Evolutionary conservation across 495 filamentous ascomycete genomes (phyloP).

Genomic region (Schizothecium vesticola): DNA sequence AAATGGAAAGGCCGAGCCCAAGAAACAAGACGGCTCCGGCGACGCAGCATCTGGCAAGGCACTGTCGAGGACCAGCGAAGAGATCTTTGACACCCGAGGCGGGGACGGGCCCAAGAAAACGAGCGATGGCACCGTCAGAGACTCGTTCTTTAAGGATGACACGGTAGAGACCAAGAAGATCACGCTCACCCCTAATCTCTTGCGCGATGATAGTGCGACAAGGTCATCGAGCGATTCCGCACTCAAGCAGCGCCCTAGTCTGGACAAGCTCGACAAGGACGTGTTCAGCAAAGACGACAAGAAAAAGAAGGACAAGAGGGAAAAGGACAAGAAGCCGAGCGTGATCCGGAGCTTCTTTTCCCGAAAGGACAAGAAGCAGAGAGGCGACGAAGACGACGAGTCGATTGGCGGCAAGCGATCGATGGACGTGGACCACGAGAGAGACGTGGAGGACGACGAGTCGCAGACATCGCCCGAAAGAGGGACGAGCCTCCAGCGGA

Average conservation of each 20-base stretch:
- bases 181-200: slow-evolving; percentile 88
- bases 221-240: slow-evolving; percentile 59
- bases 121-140: slow-evolving; percentile 76
- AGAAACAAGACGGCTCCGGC: slow-evolving; percentile 36
- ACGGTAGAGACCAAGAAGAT: slow-evolving; percentile 95
- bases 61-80: slow-evolving; percentile 50
- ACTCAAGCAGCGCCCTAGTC: slow-evolving; percentile 42
- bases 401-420: slow-evolving; percentile 60
- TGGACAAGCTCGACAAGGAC: slow-evolving; percentile 55
- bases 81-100: slow-evolving; percentile 56
- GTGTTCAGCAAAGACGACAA: slow-evolving; percentile 44
- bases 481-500: slow-evolving; percentile 43
- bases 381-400: slow-evolving; percentile 60
- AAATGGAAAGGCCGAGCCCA: slow-evolving; percentile 40
- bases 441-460: slow-evolving; percentile 42
- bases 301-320: slow-evolving; percentile 69
- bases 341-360: slow-evolving; percentile 96
- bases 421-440: slow-evolving; percentile 41
- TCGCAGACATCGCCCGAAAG: slow-evolving; percentile 33
- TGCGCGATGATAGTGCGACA: slow-evolving; percentile 73
- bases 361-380: slow-evolving; percentile 81
- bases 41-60: slow-evolving; percentile 19
- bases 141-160: slow-evolving; percentile 97
- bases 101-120: slow-evolving; percentile 56
- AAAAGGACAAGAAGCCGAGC: slow-evolving; percentile 85